Evolutionary conservation across 805 yeast species (phyloP), one percentile per base, ranked within the genome.

Genomic region (Wickerhamomyces bovis): DNA sequence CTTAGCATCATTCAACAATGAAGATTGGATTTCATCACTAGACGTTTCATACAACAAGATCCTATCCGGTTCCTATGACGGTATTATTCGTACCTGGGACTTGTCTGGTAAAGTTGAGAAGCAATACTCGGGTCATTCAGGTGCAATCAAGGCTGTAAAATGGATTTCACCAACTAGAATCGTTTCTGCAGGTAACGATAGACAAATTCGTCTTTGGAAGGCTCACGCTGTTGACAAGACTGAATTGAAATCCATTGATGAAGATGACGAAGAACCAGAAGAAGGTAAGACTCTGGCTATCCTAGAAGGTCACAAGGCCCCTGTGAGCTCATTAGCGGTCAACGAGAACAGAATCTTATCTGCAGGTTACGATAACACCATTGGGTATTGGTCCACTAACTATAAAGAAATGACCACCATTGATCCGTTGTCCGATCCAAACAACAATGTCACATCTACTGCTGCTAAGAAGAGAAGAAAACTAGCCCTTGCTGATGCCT

Each of bases 1-100:
- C 60, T 71, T 89, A 53, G 89, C 95, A 3, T 83, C 95, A 40
- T 94, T 84, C 67, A 79, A 81, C 60, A 89, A 92, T 61, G 96
- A 92, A 52, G 99, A 94, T 67, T 94, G 99, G 99, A 80, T 94
- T 21, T 87, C 96, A 20, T 77, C 95, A 1, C 65, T 71, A 56
- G 80, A 70, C 49, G 67, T 60, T 11, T 65, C 70, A 28, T 57
- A 63, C 40, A 65, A 70, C 39, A 75, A 76, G 58, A 85, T 92
- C 45, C 72, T 89, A 40, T 81, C 94, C 13, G 99, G 98, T 36
- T 82, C 95, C 0, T 94, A 90, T 61, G 99, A 94, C 64, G 98
- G 98, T 56, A 77, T 92, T 26, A 96, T 92, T 21, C 78, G 98
- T 53, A 80, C 94, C 11, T 94, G 90, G 81, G 83, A 88, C 61